These are phyloP conservation scores for Amphibolis antarctica DNA, from an alignment of 106 monocot genomes.

Conservation along the genomic window DNA sequence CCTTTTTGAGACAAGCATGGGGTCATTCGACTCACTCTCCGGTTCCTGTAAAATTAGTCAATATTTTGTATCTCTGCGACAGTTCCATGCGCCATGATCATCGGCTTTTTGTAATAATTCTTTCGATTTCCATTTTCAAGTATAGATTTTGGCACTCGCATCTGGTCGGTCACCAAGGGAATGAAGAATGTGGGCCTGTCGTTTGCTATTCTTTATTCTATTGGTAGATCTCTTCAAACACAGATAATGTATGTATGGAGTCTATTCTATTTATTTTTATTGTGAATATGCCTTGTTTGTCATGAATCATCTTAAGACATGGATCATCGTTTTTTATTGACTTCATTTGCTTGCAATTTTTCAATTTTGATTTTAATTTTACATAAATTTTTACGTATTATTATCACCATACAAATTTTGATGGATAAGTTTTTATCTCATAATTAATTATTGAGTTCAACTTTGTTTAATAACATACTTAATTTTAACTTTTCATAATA, in stretches of 20 bases:
- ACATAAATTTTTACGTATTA: too few species aligned
- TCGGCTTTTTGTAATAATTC: neutral
- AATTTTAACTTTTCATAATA: too few species aligned
- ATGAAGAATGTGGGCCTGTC: neutral
- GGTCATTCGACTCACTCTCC: neutral
- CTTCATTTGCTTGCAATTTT: too few species aligned
- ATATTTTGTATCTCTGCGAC: neutral
- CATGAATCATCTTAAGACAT: neutral
- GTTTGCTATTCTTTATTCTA: neutral
- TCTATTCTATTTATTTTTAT: slow-evolving; percentile 4
- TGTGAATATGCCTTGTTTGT: slow-evolving; percentile 5
- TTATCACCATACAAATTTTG: too few species aligned
- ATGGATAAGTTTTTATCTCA: too few species aligned
- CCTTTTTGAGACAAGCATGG: neutral
- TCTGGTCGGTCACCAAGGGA: neutral
- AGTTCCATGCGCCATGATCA: neutral
- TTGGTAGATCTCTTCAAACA: neutral
- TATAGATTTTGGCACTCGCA: neutral
- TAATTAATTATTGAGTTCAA: too few species aligned
- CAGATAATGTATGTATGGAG: neutral
- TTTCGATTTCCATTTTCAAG: neutral
- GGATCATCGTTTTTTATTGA: too few species aligned
- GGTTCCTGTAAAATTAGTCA: slow-evolving; percentile 2
- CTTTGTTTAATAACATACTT: too few species aligned
- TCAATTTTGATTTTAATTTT: too few species aligned